Evolutionary conservation across 2,329 filamentous ascomycete genomes (phyloP).

Genomic region (Monosporascus sp.): DNA sequence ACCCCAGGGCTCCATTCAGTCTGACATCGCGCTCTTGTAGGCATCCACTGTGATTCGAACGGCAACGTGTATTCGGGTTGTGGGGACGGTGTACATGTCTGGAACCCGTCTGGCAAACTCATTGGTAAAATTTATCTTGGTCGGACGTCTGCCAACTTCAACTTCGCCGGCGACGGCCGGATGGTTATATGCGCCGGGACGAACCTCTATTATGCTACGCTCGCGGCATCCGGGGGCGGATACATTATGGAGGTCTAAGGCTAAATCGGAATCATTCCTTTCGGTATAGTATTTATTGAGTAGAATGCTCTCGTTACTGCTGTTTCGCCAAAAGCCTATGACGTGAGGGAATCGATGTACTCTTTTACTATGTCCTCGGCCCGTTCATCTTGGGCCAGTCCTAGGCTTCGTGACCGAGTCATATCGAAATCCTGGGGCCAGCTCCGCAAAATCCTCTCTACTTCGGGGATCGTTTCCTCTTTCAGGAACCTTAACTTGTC

Average conservation of each 20-base stretch:
- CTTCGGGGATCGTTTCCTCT: slow-evolving; percentile 48
- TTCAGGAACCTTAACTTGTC: slow-evolving; percentile 47
- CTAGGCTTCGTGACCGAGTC: slow-evolving; percentile 42
- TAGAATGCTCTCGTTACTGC: not conserved
- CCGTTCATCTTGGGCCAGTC: slow-evolving; percentile 44
- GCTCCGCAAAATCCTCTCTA: slow-evolving; percentile 54
- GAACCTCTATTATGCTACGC: slow-evolving; percentile 33
- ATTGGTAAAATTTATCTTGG: slow-evolving; percentile 54
- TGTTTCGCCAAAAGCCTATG: not conserved
- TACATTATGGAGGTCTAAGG: slow-evolving; percentile 11
- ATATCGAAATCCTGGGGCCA: slow-evolving; percentile 57
- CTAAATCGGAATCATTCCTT: not conserved
- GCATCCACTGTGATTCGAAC: slow-evolving; percentile 46
- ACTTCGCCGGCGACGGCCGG: slow-evolving; percentile 38
- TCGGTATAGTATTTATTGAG: not conserved
- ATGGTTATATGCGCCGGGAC: slow-evolving; percentile 39
- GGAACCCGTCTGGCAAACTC: slow-evolving; percentile 41
- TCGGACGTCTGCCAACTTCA: slow-evolving; percentile 41
- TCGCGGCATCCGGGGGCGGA: slow-evolving; percentile 20
- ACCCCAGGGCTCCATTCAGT: slow-evolving; percentile 17
- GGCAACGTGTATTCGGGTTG: slow-evolving; percentile 52
- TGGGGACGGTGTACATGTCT: slow-evolving; percentile 48
- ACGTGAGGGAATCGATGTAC: slow-evolving; percentile 40
- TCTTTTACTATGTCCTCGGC: slow-evolving; percentile 52
- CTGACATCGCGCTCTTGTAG: slow-evolving; percentile 35